Evolutionary conservation across 208 protist species (phyloP).

Genomic region (Endotrypanum monterogeii): DNA sequence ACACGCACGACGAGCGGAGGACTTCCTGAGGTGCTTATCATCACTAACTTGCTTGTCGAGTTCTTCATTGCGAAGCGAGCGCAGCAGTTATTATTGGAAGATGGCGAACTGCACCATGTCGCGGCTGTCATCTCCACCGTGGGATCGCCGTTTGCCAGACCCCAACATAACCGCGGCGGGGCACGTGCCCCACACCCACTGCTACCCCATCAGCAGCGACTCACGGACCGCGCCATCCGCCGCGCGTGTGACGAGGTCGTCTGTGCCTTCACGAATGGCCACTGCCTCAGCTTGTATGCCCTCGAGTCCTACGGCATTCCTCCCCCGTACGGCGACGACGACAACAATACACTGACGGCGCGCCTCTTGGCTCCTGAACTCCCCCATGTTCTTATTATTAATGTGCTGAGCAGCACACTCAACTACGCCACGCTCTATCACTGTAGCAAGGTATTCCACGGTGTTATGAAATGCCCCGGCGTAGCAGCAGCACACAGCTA

Average conservation of each 20-base stretch:
- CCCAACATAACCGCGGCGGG: not conserved
- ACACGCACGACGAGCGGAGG: constrained; percentile 12
- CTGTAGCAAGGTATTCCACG: constrained; percentile 40
- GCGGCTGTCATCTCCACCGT: not conserved
- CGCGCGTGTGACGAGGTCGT: constrained; percentile 70
- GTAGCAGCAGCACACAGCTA: not conserved
- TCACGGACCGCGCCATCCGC: constrained; percentile 39
- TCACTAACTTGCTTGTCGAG: constrained; percentile 53
- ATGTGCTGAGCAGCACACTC: constrained; percentile 46
- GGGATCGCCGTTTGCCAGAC: not conserved
- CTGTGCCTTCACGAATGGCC: constrained; percentile 40
- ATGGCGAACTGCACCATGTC: not conserved
- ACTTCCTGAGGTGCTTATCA: constrained; percentile 41
- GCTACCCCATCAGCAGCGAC: constrained; percentile 3
- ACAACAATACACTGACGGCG: not conserved
- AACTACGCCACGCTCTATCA: constrained; percentile 51
- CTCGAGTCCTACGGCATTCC: constrained; percentile 47
- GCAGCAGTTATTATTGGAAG: constrained; percentile 24
- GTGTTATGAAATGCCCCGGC: constrained; percentile 23
- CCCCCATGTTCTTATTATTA: constrained; percentile 40
- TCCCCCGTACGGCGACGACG: constrained; percentile 11
- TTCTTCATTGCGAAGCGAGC: constrained; percentile 53
- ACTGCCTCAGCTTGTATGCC: constrained; percentile 37
- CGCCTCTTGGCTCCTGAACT: constrained; percentile 35
- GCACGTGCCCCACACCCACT: not conserved